These are phyloP conservation scores for Xylaria sp. DNA, from an alignment of 2,329 filamentous ascomycete species.

Conservation along the genomic window DNA sequence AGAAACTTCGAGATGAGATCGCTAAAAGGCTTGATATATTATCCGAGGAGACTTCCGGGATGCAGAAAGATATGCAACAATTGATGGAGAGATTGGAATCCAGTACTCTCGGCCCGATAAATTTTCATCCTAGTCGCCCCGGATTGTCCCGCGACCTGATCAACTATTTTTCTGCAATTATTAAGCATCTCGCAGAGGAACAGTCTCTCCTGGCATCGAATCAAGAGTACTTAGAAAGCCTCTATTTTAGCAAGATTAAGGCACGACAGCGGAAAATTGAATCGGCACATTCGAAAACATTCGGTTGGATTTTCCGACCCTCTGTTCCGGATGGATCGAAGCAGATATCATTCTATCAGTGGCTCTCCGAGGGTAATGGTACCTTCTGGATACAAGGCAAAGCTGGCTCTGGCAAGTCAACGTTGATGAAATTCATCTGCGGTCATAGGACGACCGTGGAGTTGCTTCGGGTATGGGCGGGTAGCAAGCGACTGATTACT, in stretches of 20 bases:
- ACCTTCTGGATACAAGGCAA: conserved; percentile 25
- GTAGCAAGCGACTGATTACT: conserved; percentile 9
- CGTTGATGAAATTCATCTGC: conserved; percentile 42
- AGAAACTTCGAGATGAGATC: conserved; percentile 4
- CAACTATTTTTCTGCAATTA: conserved; percentile 12
- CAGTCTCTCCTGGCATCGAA: conserved; percentile 6
- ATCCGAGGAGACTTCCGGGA: conserved; percentile 4
- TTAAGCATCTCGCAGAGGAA: conserved; percentile 20
- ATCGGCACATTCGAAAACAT: conserved; percentile 21
- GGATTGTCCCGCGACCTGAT: conserved; percentile 7
- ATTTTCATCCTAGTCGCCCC: neutral
- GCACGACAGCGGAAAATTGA: conserved; percentile 14
- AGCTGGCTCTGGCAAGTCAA: conserved; percentile 24
- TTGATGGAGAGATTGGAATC: conserved; percentile 1
- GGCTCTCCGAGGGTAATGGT: conserved; percentile 14
- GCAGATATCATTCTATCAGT: conserved; percentile 4
- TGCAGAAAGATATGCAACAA: neutral
- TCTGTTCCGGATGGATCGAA: conserved; percentile 17
- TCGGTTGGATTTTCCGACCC: conserved; percentile 13
- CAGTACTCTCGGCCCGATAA: neutral
- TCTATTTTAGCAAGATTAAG: conserved; percentile 24
- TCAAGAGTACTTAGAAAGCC: conserved; percentile 15
- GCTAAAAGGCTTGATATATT: conserved; percentile 8
- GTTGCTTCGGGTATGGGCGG: conserved; percentile 14
- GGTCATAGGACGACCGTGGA: neutral